Percentiles rank a stretch among this genome's conserved stretches.
Conservation (phyloP, 2,329 filamentous ascomycete species). For the Fusarium sp. region DNA sequence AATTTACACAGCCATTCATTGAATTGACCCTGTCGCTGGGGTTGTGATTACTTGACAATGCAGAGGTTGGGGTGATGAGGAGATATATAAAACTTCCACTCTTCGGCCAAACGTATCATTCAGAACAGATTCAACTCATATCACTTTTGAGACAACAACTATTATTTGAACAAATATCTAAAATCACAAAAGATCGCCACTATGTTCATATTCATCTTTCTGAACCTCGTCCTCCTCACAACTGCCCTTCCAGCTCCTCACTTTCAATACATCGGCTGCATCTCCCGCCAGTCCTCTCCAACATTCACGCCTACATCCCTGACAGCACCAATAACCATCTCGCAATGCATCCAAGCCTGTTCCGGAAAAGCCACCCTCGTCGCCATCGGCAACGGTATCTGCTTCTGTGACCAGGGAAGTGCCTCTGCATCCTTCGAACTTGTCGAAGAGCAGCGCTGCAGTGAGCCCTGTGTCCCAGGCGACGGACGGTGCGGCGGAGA, state of each 20-base stretch:
- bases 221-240: constrained; percentile 45
- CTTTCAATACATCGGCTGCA: constrained; percentile 51
- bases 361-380: constrained; percentile 34
- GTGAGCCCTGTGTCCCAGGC: constrained; percentile 30
- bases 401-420: constrained; percentile 40
- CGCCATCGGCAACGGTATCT: constrained; percentile 43
- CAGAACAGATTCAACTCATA: background rate
- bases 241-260: constrained; percentile 30
- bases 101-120: background rate
- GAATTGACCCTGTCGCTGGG: background rate
- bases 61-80: constrained; percentile 5
- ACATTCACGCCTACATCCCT: constrained; percentile 39
- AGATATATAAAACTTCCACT: constrained; percentile 21
- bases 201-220: constrained; percentile 26
- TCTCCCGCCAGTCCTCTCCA: constrained; percentile 23
- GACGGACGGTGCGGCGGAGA: constrained; percentile 48
- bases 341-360: constrained; percentile 30
- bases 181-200: background rate
- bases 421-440: constrained; percentile 15
- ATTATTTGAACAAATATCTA: accelerated
- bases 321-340: constrained; percentile 23
- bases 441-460: constrained; percentile 43
- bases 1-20: background rate
- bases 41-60: background rate
- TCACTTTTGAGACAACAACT: background rate